A percentile compares a stretch with the other conserved stretches of the same genome.
Evolutionary conservation across 2,329 filamentous ascomycete genomes (phyloP).

Genomic region (Calonectria pseudoreteaudii): DNA sequence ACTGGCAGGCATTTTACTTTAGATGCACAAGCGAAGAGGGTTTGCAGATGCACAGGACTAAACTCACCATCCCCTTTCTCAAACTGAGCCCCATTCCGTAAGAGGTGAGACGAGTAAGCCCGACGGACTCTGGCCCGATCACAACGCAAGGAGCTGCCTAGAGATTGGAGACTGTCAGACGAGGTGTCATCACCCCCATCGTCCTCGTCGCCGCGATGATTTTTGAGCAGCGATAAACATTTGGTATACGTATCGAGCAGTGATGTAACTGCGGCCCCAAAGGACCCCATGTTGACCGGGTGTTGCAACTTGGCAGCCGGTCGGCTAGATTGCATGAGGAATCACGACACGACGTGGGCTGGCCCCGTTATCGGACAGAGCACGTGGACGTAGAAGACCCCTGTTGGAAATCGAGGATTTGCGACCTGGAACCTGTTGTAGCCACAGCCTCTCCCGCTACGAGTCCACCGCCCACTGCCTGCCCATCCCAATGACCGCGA

Average conservation of each 20-base stretch:
- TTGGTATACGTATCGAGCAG: slow-evolving; percentile 62
- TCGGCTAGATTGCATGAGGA: slow-evolving; percentile 29
- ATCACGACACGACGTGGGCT: slow-evolving; percentile 29
- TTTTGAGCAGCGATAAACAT: slow-evolving; percentile 57
- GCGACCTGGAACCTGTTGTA: slow-evolving; percentile 9
- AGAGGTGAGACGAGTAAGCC: slow-evolving; percentile 56
- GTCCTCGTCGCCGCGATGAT: slow-evolving; percentile 40
- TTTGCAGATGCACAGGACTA: slow-evolving; percentile 21
- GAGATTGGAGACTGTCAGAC: slow-evolving; percentile 39
- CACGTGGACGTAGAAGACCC: slow-evolving; percentile 36
- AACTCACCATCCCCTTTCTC: slow-evolving; percentile 62
- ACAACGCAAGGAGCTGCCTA: slow-evolving; percentile 52
- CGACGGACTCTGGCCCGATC: slow-evolving; percentile 56
- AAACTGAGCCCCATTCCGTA: slow-evolving; percentile 55
- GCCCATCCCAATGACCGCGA: slow-evolving; percentile 12
- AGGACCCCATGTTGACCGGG: slow-evolving; percentile 47
- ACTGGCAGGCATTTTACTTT: slow-evolving; percentile 44
- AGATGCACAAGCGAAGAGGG: slow-evolving; percentile 22
- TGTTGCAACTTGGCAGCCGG: slow-evolving; percentile 21
- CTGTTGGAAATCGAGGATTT: slow-evolving; percentile 7
- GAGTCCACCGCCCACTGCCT: slow-evolving; percentile 10
- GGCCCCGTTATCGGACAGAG: slow-evolving; percentile 28
- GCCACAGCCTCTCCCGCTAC: slow-evolving; percentile 16
- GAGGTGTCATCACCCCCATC: slow-evolving; percentile 32
- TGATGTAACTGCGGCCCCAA: slow-evolving; percentile 57